Base-by-base conservation (phyloP, 1,139 yeast genomes). In the Wickerhamomyces sp. region DNA sequence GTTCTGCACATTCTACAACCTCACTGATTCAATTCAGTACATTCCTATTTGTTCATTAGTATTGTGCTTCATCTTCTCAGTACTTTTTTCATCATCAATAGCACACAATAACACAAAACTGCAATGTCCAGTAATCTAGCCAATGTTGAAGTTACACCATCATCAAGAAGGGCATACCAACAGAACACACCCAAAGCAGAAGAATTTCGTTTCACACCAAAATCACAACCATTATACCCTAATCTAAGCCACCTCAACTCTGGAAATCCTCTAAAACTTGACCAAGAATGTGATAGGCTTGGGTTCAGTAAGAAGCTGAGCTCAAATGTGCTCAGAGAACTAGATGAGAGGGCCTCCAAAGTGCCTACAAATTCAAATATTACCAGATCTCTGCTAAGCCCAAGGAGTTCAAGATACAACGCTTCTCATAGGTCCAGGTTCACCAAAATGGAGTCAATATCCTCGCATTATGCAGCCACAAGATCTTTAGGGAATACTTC, bases 361-460 rank as follows among this genome's bases (percentile, higher is more conserved):
- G 45, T 47, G 24, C 19, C 41, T 2, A 31, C 37, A 15, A 22
- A 26, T 8, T 15, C 31, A 14, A 19, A 31, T 5, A 26, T 26
- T 1, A 39, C 21, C 16, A 37, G 33, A 26, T 29, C 43, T 13
- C 33, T 30, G 4, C 31, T 42, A 20, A 44, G 49, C 31, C 48
- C 50, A 28, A 33, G 46, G 32, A 35, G 39, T 30, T 32, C 46
- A 16, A 34, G 49, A 26, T 38, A 33, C 31, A 41, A 51, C 27
- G 20, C 41, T 2, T 35, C 41, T 3, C 58, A 57, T 33, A 43
- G 50, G 13, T 28, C 45, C 12, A 47, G 50, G 34, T 57, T 58
- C 40, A 40, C 48, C 16, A 46, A 42, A 30, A 47, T 58, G 58
- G 60, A 58, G n/a, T 54, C 61, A 1, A 46, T 59, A 6, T 54